Percentiles rank a stretch among this genome's conserved stretches.
Conservation (phyloP, 192 early-diverging fungal species). For the Rhizophagus sp. region DNA sequence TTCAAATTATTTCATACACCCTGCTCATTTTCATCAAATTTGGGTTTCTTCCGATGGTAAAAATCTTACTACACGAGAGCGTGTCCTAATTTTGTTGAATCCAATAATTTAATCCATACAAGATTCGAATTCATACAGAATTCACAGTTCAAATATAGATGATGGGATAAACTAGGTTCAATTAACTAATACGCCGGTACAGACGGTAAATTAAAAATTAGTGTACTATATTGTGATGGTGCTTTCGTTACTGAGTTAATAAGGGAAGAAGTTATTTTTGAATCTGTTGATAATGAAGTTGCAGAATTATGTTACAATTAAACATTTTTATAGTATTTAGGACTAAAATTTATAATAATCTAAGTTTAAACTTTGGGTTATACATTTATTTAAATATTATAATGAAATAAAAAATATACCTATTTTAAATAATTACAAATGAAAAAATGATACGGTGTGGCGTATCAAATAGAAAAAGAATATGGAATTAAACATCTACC, state of each 20-base stretch:
- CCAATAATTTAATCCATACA: neutral
- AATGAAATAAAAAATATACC: too few relatives aligned
- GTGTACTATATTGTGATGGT: slow-evolving; percentile 27
- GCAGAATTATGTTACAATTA: too few relatives aligned
- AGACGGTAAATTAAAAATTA: neutral
- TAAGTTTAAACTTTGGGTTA: too few relatives aligned
- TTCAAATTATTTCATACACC: too few relatives aligned
- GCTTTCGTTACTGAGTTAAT: slow-evolving; percentile 27
- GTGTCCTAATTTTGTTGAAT: slow-evolving; percentile 13
- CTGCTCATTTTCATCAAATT: slow-evolving; percentile 41
- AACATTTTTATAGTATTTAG: too few relatives aligned
- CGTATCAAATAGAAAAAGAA: too few relatives aligned
- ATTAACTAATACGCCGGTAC: neutral
- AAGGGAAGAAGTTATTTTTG: slow-evolving; percentile 26
- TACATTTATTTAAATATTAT: too few relatives aligned
- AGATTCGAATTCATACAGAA: slow-evolving; percentile 26
- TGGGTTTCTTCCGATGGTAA: slow-evolving; percentile 29
- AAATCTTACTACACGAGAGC: slow-evolving; percentile 13
- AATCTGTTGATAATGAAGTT: slow-evolving; percentile 14
- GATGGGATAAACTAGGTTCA: slow-evolving; percentile 15
- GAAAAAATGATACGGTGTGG: too few relatives aligned
- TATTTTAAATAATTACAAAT: too few relatives aligned
- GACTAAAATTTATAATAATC: too few relatives aligned
- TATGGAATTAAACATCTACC: too few relatives aligned
- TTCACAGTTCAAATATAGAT: slow-evolving; percentile 1